These are phyloP conservation scores for Lodderomyces beijingensis DNA, from an alignment of 1,139 yeast genomes.

Conservation along the genomic window DNA sequence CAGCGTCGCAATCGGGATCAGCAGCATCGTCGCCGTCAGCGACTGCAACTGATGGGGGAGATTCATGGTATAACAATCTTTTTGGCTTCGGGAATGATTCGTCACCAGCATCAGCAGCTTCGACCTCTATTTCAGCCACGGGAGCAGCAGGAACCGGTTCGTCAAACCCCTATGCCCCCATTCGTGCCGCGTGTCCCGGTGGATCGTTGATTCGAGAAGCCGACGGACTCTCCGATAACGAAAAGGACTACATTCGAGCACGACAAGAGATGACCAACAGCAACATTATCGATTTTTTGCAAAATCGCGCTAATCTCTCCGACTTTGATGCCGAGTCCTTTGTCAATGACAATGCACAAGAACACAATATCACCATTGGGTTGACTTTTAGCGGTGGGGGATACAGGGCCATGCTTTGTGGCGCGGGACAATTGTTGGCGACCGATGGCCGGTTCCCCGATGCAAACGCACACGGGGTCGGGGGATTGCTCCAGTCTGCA, in stretches of 20 bases:
- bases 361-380: slow-evolving; percentile 37
- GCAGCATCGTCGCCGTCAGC: slow-evolving; percentile 5
- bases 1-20: neutral
- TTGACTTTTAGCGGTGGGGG: slow-evolving; percentile 46
- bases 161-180: slow-evolving; percentile 26
- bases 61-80: slow-evolving; percentile 2
- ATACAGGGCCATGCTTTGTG: slow-evolving; percentile 41
- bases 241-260: slow-evolving; percentile 23
- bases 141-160: slow-evolving; percentile 7
- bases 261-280: slow-evolving; percentile 31
- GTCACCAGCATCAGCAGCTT: neutral
- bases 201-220: slow-evolving; percentile 25
- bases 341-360: slow-evolving; percentile 19
- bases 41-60: slow-evolving; percentile 3
- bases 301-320: slow-evolving; percentile 27
- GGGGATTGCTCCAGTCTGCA: slow-evolving; percentile 38
- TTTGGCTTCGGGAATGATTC: slow-evolving; percentile 3
- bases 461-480: slow-evolving; percentile 27
- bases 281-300: slow-evolving; percentile 28
- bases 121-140: slow-evolving; percentile 2
- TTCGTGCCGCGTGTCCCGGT: slow-evolving; percentile 24
- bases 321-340: slow-evolving; percentile 32
- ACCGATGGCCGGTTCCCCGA: slow-evolving; percentile 30
- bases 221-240: slow-evolving; percentile 20
- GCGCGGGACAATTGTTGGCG: slow-evolving; percentile 39